Evolutionary conservation across 192 early-diverging fungal genomes (phyloP).

Genomic region (Backusella psychrophila): DNA sequence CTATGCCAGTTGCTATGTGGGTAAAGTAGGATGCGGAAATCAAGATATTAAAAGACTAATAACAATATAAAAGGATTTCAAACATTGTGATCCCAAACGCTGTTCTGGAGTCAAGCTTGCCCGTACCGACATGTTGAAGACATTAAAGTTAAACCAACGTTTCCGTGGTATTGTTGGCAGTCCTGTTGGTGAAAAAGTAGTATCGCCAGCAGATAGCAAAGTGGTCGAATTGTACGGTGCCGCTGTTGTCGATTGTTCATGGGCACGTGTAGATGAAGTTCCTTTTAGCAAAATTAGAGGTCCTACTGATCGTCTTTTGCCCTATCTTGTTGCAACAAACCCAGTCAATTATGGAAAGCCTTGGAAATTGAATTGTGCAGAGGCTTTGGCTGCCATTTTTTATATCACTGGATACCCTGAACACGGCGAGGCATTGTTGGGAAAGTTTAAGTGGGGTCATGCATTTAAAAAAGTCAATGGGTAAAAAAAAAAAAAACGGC

Average conservation of each 20-base stretch:
- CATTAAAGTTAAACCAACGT: conserved; percentile 75
- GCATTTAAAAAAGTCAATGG: conserved; percentile 89
- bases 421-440: conserved; percentile 71
- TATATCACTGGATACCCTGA: conserved; percentile 79
- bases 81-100: conserved; percentile 98
- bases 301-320: conserved; percentile 83
- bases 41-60: background rate
- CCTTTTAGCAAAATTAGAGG: conserved; percentile 88
- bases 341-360: conserved; percentile 98
- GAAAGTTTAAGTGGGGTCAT: conserved; percentile 95
- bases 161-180: conserved; percentile 92
- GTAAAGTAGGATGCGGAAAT: conserved; percentile 18
- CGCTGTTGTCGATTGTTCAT: conserved; percentile 96
- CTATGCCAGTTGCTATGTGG: conserved; percentile 79
- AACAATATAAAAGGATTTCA: conserved; percentile 76
- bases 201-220: conserved; percentile 81
- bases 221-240: conserved; percentile 77
- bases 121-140: conserved; percentile 75
- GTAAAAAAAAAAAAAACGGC: conserved; percentile 25
- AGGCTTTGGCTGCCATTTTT: conserved; percentile 93
- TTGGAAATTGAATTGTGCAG: conserved; percentile 95
- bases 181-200: conserved; percentile 83
- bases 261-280: conserved; percentile 93
- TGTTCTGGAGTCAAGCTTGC: conserved; percentile 92
- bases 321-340: conserved; percentile 94